These are phyloP conservation scores for Lachnellula hyalina DNA, from an alignment of 2,329 filamentous ascomycete genomes.

Conservation along the genomic window DNA sequence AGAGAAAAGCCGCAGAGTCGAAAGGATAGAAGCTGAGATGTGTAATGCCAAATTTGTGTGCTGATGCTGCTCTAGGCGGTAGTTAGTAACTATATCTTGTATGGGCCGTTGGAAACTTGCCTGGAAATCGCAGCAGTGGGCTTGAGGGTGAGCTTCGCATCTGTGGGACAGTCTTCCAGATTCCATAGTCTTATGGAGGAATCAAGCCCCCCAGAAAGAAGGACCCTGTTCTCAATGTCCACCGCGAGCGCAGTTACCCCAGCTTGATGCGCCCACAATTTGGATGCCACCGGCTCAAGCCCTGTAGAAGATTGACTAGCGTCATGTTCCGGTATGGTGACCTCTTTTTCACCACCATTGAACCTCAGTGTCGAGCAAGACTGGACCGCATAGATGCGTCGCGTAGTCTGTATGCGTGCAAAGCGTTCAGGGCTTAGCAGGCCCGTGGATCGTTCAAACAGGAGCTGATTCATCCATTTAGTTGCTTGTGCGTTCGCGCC, in stretches of 20 bases:
- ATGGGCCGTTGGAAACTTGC: constrained; percentile 15
- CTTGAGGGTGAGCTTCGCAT: constrained; percentile 42
- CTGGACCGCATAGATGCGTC: constrained; percentile 64
- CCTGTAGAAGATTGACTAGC: constrained; percentile 1
- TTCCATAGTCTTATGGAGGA: constrained; percentile 85
- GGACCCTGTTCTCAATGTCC: constrained; percentile 75
- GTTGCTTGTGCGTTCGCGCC: background rate
- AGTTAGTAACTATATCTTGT: background rate
- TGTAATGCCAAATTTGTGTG: constrained; percentile 67
- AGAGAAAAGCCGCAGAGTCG: constrained; percentile 69
- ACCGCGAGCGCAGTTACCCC: constrained; percentile 76
- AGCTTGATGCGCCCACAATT: constrained; percentile 62
- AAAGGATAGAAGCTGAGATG: constrained; percentile 75
- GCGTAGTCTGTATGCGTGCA: constrained; percentile 58
- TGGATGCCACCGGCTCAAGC: background rate
- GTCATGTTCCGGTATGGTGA: constrained; percentile 12
- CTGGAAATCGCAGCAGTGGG: constrained; percentile 49
- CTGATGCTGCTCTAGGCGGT: constrained; percentile 24
- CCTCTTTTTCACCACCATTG: constrained; percentile 50
- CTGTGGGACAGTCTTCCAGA: constrained; percentile 54
- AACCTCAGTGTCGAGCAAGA: constrained; percentile 64
- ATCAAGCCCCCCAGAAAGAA: constrained; percentile 82
- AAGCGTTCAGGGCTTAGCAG: constrained; percentile 58
- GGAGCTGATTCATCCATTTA: constrained; percentile 69
- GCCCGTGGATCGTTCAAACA: constrained; percentile 72